Conservation (phyloP, 2,329 filamentous ascomycete genomes). For the Stachybotrys chartarum region DNA sequence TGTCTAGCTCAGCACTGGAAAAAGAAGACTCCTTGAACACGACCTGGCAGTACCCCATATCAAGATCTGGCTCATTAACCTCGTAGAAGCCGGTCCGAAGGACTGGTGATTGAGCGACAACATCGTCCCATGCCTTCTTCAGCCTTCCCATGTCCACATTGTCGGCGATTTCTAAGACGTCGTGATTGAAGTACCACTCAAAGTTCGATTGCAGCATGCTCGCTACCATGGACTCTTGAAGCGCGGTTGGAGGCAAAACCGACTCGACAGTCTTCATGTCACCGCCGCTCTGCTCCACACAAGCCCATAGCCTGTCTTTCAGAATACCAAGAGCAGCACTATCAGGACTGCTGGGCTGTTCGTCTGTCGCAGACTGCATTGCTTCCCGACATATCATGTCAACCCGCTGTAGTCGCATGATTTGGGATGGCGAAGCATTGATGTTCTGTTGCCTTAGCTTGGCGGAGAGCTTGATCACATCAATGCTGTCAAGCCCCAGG, state of each 20-base stretch:
- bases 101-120: conserved; percentile 58
- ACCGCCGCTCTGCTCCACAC: conserved; percentile 25
- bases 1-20: background rate
- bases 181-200: conserved; percentile 77
- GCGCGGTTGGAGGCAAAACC: conserved; percentile 67
- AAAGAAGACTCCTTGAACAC: conserved; percentile 20
- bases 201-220: conserved; percentile 74
- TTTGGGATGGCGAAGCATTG: conserved; percentile 60
- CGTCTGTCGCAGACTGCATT: background rate
- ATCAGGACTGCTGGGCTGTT: background rate
- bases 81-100: conserved; percentile 67
- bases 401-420: conserved; percentile 68
- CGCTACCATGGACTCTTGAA: conserved; percentile 81
- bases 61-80: conserved; percentile 52
- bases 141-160: conserved; percentile 50
- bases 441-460: conserved; percentile 57
- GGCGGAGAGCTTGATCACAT: conserved; percentile 77
- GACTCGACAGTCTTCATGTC: conserved; percentile 39
- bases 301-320: conserved; percentile 26
- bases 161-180: conserved; percentile 56
- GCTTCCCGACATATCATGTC: conserved; percentile 38
- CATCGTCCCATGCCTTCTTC: conserved; percentile 51
- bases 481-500: conserved; percentile 85
- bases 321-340: conserved; percentile 10
- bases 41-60: conserved; percentile 43